Conservation (phyloP, 805 yeast species). For the Teunomyces lycoperdinae region DNA sequence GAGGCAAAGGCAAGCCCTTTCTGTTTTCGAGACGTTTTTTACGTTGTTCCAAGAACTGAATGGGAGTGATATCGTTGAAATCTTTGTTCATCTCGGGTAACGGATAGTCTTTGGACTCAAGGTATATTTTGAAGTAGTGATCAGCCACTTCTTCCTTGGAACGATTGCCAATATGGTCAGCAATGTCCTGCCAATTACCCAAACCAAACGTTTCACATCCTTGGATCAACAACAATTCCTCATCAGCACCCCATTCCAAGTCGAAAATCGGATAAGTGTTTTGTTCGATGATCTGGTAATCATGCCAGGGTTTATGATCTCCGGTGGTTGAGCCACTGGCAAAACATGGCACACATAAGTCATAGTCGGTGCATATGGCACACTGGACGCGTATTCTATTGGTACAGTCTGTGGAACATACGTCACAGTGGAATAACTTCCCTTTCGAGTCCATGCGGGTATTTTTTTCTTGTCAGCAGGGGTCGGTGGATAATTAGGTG, state of each 20-base stretch:
- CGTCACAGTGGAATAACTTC: constrained; percentile 79
- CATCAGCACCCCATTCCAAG: constrained; percentile 97
- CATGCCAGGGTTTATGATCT: constrained; percentile 91
- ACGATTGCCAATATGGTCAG: constrained; percentile 92
- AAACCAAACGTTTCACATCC: constrained; percentile 90
- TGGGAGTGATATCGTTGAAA: constrained; percentile 58
- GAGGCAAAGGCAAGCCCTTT: constrained; percentile 69
- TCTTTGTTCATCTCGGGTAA: constrained; percentile 80
- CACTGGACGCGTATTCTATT: constrained; percentile 86
- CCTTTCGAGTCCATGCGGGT: constrained; percentile 35
- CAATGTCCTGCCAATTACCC: constrained; percentile 98
- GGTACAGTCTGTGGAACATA: constrained; percentile 94
- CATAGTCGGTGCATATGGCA: constrained; percentile 91
- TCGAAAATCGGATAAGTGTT: constrained; percentile 91
- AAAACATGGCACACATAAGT: constrained; percentile 97
- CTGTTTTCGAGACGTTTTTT: constrained; percentile 70
- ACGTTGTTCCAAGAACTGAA: constrained; percentile 65
- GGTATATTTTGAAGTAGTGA: constrained; percentile 74
- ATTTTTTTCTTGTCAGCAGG: constrained; percentile 3
- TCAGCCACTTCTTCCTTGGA: constrained; percentile 86
- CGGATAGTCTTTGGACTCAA: constrained; percentile 74
- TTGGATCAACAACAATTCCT: constrained; percentile 81
- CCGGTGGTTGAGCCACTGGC: constrained; percentile 78
- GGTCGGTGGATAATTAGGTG: not conserved
- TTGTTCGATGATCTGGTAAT: constrained; percentile 87